Evolutionary conservation across 352 stramenopile genomes (phyloP).

Genomic region (Phytophthora pinifolia): DNA sequence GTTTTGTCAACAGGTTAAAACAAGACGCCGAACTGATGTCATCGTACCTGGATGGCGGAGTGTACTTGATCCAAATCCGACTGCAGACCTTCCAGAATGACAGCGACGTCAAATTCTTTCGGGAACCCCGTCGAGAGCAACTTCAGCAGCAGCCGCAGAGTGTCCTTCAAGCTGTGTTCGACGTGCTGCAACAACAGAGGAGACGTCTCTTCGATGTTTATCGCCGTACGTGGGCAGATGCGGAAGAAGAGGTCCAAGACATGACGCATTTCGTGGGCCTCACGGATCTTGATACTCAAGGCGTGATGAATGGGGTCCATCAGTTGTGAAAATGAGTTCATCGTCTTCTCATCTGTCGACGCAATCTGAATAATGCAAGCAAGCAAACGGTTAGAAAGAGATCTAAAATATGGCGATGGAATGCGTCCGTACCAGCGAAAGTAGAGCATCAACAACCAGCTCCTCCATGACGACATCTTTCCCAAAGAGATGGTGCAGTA

Average conservation of each 20-base stretch:
- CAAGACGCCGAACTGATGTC: background rate
- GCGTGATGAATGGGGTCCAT: constrained; percentile 64
- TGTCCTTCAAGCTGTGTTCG: constrained; percentile 75
- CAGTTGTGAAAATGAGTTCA: constrained; percentile 55
- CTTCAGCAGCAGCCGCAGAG: constrained; percentile 73
- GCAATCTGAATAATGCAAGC: constrained; percentile 35
- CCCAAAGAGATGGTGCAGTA: constrained; percentile 67
- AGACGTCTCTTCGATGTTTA: constrained; percentile 74
- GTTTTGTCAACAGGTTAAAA: background rate
- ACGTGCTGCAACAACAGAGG: constrained; percentile 77
- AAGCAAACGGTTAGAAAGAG: background rate
- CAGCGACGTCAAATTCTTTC: constrained; percentile 77
- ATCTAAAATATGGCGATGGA: background rate
- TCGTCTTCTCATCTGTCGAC: constrained; percentile 52
- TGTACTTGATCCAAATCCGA: constrained; percentile 75
- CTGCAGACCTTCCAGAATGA: constrained; percentile 79
- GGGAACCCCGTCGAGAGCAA: constrained; percentile 80
- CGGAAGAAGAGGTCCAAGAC: constrained; percentile 70
- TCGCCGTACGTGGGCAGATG: constrained; percentile 71
- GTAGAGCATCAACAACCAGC: constrained; percentile 62
- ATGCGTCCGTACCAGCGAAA: constrained; percentile 46
- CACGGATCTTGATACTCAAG: constrained; percentile 67
- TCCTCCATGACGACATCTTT: constrained; percentile 68
- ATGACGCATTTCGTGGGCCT: constrained; percentile 78
- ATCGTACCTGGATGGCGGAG: constrained; percentile 66